These are phyloP conservation scores for Alectoria sarmentosa DNA, from an alignment of 495 filamentous ascomycete species.

Conservation along the genomic window DNA sequence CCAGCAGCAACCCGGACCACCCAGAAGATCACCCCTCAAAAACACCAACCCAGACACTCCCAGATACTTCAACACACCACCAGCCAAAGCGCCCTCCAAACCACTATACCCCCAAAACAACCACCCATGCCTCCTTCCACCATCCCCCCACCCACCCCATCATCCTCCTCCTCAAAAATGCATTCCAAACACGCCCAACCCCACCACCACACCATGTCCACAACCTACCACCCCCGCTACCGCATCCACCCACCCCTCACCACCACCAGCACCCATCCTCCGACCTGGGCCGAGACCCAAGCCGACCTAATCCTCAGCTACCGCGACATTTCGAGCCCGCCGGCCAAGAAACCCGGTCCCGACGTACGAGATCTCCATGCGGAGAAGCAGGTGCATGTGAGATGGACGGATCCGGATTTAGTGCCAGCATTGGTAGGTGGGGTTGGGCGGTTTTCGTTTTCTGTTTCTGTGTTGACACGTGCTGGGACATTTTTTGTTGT, in stretches of 20 bases:
- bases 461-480: too few species aligned
- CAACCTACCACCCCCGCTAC: background rate
- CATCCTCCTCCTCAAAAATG: background rate
- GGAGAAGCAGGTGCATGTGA: background rate
- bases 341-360: background rate
- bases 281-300: background rate
- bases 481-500: too few species aligned
- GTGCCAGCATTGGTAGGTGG: background rate
- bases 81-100: background rate
- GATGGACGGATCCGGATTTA: background rate
- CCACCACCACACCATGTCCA: background rate
- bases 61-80: background rate
- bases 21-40: background rate
- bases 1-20: background rate
- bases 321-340: background rate
- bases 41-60: background rate
- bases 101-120: background rate
- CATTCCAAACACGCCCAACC: background rate
- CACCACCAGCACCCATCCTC: background rate
- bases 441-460: too few species aligned
- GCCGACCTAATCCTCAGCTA: background rate
- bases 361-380: background rate
- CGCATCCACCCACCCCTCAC: background rate
- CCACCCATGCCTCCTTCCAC: background rate
- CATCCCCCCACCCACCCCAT: background rate